These are phyloP conservation scores for Luffa aegyptiaca DNA, from an alignment of 306 rosid genomes.

Conservation along the genomic window DNA sequence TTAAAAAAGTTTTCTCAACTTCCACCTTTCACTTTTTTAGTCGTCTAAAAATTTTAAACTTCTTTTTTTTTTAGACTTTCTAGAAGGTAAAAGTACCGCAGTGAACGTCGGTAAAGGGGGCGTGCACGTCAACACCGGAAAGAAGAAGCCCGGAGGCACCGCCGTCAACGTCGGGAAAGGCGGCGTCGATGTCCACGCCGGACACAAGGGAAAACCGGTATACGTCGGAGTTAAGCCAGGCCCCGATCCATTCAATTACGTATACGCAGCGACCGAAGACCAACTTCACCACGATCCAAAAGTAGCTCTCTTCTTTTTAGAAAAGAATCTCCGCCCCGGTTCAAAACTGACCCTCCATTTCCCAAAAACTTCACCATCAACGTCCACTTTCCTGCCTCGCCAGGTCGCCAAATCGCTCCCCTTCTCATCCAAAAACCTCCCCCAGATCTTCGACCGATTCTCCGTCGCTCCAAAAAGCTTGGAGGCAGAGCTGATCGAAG, in stretches of 20 bases:
- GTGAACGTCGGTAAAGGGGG: conserved; percentile 49
- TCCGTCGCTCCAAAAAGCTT: conserved; percentile 31
- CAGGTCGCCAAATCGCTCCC: conserved; percentile 32
- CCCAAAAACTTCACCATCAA: conserved; percentile 15
- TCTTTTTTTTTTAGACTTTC: conserved; percentile 20
- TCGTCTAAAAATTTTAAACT: no score
- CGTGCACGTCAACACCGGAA: conserved; percentile 20
- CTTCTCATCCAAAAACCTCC: conserved; percentile 46
- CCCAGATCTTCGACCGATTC: conserved; percentile 21
- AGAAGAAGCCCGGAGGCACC: conserved; percentile 39
- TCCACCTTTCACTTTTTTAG: no score
- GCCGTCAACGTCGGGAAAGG: conserved; percentile 46
- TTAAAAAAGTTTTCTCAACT: no score
- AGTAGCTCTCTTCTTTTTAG: conserved; percentile 59
- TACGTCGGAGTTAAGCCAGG: conserved; percentile 27
- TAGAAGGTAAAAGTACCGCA: conserved; percentile 45
- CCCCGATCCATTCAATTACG: not conserved
- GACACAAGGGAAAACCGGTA: conserved; percentile 50
- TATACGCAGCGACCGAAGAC: conserved; percentile 28
- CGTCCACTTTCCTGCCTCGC: conserved; percentile 42
- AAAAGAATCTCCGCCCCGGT: conserved; percentile 36
- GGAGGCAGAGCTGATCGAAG: conserved; percentile 31
- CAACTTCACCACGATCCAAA: conserved; percentile 50
- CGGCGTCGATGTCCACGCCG: conserved; percentile 23
- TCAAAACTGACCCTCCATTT: conserved; percentile 39